A percentile compares a stretch with the other conserved stretches of the same genome.
Evolutionary conservation across 148 eudicot genomes (phyloP).

Genomic region (Suaeda aralocaspica): DNA sequence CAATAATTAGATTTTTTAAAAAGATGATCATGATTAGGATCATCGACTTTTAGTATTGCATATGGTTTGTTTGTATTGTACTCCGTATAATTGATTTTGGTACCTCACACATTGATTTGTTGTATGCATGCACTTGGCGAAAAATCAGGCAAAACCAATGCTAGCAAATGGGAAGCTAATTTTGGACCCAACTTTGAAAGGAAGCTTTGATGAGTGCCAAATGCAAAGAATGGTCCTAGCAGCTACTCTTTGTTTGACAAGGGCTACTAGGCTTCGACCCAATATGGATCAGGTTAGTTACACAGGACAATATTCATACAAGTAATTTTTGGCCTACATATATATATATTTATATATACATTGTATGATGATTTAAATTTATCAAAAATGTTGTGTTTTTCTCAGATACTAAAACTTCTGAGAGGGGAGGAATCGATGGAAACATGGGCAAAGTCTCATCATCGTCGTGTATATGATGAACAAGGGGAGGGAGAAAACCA

Average conservation of each 20-base stretch:
- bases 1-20: no score
- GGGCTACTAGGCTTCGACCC: constrained; percentile 81
- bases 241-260: constrained; percentile 75
- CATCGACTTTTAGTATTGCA: no score
- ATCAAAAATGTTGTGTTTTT: background rate
- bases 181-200: constrained; percentile 59
- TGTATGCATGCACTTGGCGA: background rate
- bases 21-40: no score
- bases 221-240: constrained; percentile 75
- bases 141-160: constrained; percentile 73
- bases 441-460: constrained; percentile 32
- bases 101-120: no score
- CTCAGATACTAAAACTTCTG: constrained; percentile 57
- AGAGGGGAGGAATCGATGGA: constrained; percentile 51
- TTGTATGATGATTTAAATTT: no score
- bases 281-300: constrained; percentile 76
- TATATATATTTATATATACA: no score
- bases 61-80: no score
- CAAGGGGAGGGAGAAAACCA: constrained; percentile 21
- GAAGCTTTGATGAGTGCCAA: constrained; percentile 41
- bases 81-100: no score
- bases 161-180: constrained; percentile 56
- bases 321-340: no score
- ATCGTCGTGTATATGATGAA: constrained; percentile 31
- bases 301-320: no score